A percentile compares a stretch with the other conserved stretches of the same genome.
Conservation (phyloP, 129 eudicot species). For the Kitagawia praeruptora region DNA sequence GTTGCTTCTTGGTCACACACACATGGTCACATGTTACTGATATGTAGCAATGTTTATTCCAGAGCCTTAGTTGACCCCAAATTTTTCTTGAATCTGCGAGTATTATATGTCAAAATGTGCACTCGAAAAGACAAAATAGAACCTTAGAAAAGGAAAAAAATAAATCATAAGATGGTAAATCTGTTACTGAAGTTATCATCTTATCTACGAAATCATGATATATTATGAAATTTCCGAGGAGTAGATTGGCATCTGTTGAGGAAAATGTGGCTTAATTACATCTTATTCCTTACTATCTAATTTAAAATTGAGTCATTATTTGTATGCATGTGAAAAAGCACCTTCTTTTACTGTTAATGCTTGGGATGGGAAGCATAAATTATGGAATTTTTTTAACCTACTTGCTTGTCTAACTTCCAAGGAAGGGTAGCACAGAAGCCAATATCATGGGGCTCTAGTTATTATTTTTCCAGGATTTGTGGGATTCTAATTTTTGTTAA, state of each 20-base stretch:
- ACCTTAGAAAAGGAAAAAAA: background rate
- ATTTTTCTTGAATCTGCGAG: background rate
- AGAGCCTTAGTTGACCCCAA: background rate
- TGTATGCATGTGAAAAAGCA: conserved; percentile 10
- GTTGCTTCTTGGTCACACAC: conserved; percentile 1
- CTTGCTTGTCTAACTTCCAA: background rate
- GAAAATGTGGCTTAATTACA: conserved; percentile 1
- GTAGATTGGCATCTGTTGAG: conserved; percentile 3
- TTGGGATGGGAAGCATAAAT: conserved; percentile 6
- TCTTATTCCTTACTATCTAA: background rate
- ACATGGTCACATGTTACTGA: background rate
- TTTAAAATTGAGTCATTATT: background rate
- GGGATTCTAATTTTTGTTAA: conserved; percentile 5
- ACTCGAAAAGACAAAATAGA: background rate
- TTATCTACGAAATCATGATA: background rate
- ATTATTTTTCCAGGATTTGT: background rate
- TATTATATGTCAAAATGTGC: background rate
- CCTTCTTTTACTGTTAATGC: background rate
- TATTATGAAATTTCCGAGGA: background rate
- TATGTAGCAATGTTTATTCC: background rate
- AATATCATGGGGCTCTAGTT: conserved; percentile 11
- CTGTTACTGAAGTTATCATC: background rate
- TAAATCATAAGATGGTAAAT: background rate
- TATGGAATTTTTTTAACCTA: conserved; percentile 1
- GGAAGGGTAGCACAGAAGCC: background rate